Conservation (phyloP, 140 eudicot genomes). For the Flaveria floridana region DNA sequence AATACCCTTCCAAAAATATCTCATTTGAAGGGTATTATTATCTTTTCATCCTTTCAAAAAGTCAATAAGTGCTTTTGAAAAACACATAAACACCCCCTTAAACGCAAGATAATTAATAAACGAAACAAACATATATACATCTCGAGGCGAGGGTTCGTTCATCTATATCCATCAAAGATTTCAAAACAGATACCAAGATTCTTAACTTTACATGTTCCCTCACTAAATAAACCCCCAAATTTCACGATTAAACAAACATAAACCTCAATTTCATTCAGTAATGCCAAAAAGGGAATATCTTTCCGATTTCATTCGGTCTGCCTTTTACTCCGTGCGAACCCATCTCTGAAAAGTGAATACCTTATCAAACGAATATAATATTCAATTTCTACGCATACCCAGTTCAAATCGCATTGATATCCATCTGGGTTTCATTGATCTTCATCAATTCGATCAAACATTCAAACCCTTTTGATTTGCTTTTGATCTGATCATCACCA, state of each 20-base stretch:
- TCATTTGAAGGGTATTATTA: too few relatives aligned
- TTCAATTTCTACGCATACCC: slow-evolving; percentile 32
- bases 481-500: slow-evolving; percentile 10
- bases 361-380: not conserved
- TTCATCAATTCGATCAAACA: not conserved
- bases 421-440: slow-evolving; percentile 26
- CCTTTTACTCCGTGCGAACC: slow-evolving; percentile 26
- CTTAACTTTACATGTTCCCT: not conserved
- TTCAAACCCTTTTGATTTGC: not conserved
- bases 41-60: too few relatives aligned
- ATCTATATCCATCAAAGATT: slow-evolving; percentile 10
- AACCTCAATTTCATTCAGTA: slow-evolving; percentile 23
- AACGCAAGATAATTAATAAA: not conserved
- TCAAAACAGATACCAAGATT: not conserved
- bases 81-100: too few relatives aligned
- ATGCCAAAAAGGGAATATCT: slow-evolving; percentile 40
- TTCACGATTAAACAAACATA: slow-evolving; percentile 27
- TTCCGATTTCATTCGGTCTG: slow-evolving; percentile 2
- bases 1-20: too few relatives aligned
- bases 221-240: slow-evolving; percentile 21
- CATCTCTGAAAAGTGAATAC: slow-evolving; percentile 23
- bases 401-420: slow-evolving; percentile 28
- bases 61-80: too few relatives aligned
- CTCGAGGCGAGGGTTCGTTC: slow-evolving; percentile 19
- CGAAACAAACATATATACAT: not conserved